Evolutionary conservation across 164 flowering plant species (phyloP), one percentile per base, ranked within the genome.

Genomic region (Echeveria elegans): DNA sequence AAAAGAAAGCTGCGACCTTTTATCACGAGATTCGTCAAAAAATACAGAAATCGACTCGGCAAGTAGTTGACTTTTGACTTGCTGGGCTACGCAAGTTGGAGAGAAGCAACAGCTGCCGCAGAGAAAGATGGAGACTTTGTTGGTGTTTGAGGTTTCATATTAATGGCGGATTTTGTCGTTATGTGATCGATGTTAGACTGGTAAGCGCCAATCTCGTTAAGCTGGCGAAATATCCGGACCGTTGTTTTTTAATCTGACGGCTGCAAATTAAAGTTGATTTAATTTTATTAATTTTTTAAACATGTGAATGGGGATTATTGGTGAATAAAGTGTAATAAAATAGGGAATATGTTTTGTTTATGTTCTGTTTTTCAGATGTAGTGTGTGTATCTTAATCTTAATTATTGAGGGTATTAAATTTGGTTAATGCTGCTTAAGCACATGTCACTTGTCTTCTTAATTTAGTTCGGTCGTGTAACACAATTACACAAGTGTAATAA

Each of bases 101-200:
- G 32, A 29, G 61, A 56, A 56, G 61, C 34, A 7, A 9, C 30
- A 29, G 61, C 32, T 29, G 61, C 5, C 15, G 21, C 47, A 18
- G 61, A 56, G 61, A 56, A 4, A 28, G 16, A 10, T 56, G 31
- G 18, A 52, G 58, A 52, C 58, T 52, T 52, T 56, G 32, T 28
- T 56, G 61, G 14, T 6, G 6, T 56, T 26, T 15, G 34, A 56
- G 61, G 61, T 28, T 56, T 56, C 61, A 56, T 56, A 56, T 56
- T 56, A 56, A 56, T 56, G 61, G 61, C 61, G 61, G 32, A 26
- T 56, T 56, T 56, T 56, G 61, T 56, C 61, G 24, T 52, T 23
- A 6, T 21, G 56, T 48, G 56, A 41, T 30, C 41, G 37, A 18
- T 62, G 38, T 43, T 14, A 53, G 29, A 24, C 31, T 56, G 32